These are phyloP conservation scores for Gonium pectorale DNA, from an alignment of 139 green algal species.

Conservation along the genomic window DNA sequence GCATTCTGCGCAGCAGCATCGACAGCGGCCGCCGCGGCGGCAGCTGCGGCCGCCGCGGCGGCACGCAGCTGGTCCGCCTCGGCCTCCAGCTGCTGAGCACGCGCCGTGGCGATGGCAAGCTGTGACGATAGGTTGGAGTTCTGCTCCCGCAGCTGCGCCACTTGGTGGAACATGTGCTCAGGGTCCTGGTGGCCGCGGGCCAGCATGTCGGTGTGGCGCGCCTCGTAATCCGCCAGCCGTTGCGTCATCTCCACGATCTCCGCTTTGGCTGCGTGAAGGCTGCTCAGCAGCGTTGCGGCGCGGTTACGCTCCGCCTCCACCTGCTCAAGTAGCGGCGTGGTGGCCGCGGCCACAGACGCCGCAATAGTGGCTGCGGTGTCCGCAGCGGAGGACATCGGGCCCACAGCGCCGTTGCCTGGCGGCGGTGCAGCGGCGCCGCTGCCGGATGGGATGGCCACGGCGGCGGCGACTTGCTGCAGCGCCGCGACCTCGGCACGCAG, in stretches of 20 bases:
- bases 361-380: constrained; percentile 35
- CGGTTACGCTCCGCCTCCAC: constrained; percentile 46
- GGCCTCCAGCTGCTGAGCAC: not conserved
- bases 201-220: constrained; percentile 32
- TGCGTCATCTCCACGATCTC: constrained; percentile 35
- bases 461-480: constrained; percentile 45
- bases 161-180: constrained; percentile 1
- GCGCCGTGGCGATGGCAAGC: not conserved
- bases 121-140: not conserved
- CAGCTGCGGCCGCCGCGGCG: not conserved
- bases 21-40: not conserved
- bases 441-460: not conserved
- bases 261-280: constrained; percentile 43
- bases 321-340: constrained; percentile 41
- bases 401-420: not conserved
- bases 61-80: constrained; percentile 10
- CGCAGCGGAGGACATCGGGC: not conserved
- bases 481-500: constrained; percentile 66
- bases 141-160: not conserved
- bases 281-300: constrained; percentile 40
- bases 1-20: not conserved
- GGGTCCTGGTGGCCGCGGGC: constrained; percentile 19
- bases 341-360: constrained; percentile 8
- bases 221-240: constrained; percentile 15
- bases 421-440: not conserved